Evolutionary conservation across 108 stramenopile genomes (phyloP).

Genomic region (Nitzschia inconspicua): DNA sequence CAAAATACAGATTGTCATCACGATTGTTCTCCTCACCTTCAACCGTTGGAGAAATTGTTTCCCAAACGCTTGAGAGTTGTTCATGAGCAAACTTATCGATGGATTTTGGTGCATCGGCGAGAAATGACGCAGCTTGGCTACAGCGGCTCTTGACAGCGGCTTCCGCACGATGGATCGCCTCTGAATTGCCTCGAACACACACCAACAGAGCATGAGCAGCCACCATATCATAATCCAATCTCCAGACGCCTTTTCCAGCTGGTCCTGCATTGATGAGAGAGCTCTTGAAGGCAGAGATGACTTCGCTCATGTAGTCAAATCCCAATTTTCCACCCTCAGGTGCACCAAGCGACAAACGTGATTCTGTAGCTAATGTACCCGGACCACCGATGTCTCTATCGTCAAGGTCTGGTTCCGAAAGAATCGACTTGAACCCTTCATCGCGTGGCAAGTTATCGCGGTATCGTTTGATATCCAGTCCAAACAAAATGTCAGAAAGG

Average conservation of each 20-base stretch:
- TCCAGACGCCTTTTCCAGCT: constrained; percentile 44
- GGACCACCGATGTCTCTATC: constrained; percentile 40
- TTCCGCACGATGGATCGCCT: constrained; percentile 29
- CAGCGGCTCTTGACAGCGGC: constrained; percentile 22
- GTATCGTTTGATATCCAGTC: constrained; percentile 33
- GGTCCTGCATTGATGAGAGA: constrained; percentile 28
- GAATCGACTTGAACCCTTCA: constrained; percentile 22
- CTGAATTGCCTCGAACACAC: constrained; percentile 22
- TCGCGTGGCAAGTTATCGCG: constrained; percentile 28
- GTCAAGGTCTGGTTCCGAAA: constrained; percentile 13
- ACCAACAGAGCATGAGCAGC: constrained; percentile 61
- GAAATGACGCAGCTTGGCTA: constrained; percentile 42
- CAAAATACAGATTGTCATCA: neutral
- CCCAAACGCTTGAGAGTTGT: neutral
- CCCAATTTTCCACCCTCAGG: constrained; percentile 9
- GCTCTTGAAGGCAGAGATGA: constrained; percentile 30
- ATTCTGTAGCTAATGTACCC: constrained; percentile 1
- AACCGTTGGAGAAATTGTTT: neutral
- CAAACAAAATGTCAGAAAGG: constrained; percentile 35
- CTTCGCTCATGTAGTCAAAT: constrained; percentile 26
- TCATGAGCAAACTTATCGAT: constrained; percentile 18
- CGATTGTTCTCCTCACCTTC: neutral
- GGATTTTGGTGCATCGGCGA: constrained; percentile 26
- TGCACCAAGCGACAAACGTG: constrained; percentile 18
- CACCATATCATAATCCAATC: constrained; percentile 53